Conservation (phyloP, 768 basidiomycete species). For the Calvatia gigantea region DNA sequence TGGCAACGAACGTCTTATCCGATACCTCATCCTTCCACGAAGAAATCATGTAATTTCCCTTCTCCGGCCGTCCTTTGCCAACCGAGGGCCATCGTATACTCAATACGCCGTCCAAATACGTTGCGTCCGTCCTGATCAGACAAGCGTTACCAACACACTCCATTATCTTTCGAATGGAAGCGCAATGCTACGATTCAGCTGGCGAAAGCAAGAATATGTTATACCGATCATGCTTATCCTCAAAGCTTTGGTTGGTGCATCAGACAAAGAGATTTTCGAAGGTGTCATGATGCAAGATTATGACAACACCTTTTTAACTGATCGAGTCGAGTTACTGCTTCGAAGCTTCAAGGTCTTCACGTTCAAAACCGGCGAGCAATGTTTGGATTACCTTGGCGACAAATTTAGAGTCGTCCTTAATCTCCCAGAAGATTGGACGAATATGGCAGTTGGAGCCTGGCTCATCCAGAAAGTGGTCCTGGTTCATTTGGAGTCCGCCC, state of each 20-base stretch:
- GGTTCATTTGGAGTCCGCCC: slow-evolving; percentile 81
- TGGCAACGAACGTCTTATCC: slow-evolving; percentile 97
- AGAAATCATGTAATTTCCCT: slow-evolving; percentile 95
- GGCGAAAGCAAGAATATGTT: slow-evolving; percentile 97
- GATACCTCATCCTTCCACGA: slow-evolving; percentile 94
- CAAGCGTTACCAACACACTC: slow-evolving; percentile 91
- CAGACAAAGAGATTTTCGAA: slow-evolving; percentile 96
- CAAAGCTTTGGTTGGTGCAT: slow-evolving; percentile 87
- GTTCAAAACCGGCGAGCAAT: slow-evolving; percentile 84
- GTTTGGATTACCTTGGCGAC: slow-evolving; percentile 92
- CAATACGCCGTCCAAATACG: slow-evolving; percentile 94
- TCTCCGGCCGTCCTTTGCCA: slow-evolving; percentile 84
- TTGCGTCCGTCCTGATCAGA: slow-evolving; percentile 90
- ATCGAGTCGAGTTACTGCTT: slow-evolving; percentile 90
- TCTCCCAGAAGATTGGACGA: slow-evolving; percentile 91
- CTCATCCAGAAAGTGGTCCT: slow-evolving; percentile 82
- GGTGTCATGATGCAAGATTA: slow-evolving; percentile 96
- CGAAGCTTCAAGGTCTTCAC: slow-evolving; percentile 94
- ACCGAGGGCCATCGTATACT: slow-evolving; percentile 94
- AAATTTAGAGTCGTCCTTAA: slow-evolving; percentile 93
- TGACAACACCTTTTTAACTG: slow-evolving; percentile 94
- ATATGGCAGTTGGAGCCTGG: slow-evolving; percentile 76
- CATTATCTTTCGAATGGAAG: slow-evolving; percentile 96
- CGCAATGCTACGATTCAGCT: slow-evolving; percentile 94
- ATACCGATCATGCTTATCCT: slow-evolving; percentile 96